Evolutionary conservation across 352 stramenopile species (phyloP).

Genomic region (Achlya hypogyna): DNA sequence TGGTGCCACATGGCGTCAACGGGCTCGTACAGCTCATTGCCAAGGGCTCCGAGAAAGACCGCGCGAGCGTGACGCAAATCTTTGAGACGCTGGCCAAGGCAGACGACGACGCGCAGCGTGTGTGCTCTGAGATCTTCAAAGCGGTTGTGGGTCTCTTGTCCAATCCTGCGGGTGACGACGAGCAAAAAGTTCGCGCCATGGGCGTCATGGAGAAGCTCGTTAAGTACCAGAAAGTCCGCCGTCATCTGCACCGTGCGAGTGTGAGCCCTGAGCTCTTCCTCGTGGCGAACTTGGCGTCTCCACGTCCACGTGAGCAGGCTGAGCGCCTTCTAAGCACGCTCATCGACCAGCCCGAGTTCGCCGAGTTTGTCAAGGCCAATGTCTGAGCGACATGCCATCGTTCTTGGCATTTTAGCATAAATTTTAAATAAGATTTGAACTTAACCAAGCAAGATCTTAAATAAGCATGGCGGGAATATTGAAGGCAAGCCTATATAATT

Average conservation of each 20-base stretch:
- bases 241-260: not conserved
- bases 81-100: not conserved
- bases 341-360: constrained; percentile 6
- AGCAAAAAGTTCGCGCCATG: constrained; percentile 18
- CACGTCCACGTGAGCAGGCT: constrained; percentile 8
- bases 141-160: not conserved
- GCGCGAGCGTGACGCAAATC: not conserved
- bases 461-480: no score
- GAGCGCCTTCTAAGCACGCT: constrained; percentile 4
- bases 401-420: no score
- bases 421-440: no score
- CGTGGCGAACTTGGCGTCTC: not conserved
- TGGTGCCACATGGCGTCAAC: not conserved
- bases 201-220: constrained; percentile 11
- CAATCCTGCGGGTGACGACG: not conserved
- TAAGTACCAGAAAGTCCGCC: constrained; percentile 3
- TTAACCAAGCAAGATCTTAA: no score
- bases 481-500: no score
- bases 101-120: not conserved
- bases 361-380: constrained; percentile 10
- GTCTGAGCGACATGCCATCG: not conserved
- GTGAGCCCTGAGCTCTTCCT: constrained; percentile 18
- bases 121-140: constrained; percentile 2
- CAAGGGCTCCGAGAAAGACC: not conserved
- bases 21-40: constrained; percentile 1